phyloP scores from a whole-genome alignment of 2,329 filamentous ascomycete species.

The Aureobasidium sp. region DNA sequence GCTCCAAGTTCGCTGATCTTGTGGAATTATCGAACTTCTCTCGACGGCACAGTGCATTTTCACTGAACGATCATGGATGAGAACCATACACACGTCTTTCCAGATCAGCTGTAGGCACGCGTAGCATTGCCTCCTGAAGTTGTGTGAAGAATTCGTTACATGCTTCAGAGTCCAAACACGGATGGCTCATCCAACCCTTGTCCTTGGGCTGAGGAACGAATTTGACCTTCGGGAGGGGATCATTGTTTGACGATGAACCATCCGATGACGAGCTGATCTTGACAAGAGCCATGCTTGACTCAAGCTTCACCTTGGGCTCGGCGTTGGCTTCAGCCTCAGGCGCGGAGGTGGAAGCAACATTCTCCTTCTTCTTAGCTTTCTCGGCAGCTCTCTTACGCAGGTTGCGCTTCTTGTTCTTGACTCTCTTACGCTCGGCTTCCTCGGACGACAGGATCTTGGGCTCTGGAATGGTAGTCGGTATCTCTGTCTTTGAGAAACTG shows the following conservation, averaged over 20 bases:
- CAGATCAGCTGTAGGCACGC: neutral
- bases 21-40: neutral
- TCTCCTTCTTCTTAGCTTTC: conserved; percentile 1
- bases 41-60: neutral
- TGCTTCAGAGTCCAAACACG: neutral
- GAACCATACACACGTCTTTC: conserved; percentile 5
- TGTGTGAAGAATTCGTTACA: neutral
- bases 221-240: neutral
- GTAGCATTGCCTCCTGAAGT: neutral
- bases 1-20: neutral
- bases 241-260: neutral
- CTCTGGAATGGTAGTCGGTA: neutral
- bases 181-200: neutral
- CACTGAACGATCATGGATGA: neutral
- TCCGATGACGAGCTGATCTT: neutral
- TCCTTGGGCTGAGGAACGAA: neutral
- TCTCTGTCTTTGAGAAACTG: neutral
- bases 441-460: neutral
- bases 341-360: neutral
- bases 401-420: conserved; percentile 12
- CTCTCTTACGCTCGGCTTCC: neutral
- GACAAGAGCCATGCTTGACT: neutral
- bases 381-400: conserved; percentile 6
- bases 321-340: neutral
- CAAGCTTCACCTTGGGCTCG: neutral